Conservation (phyloP, 2,329 filamentous ascomycete species). For the Alternaria ventricosa region DNA sequence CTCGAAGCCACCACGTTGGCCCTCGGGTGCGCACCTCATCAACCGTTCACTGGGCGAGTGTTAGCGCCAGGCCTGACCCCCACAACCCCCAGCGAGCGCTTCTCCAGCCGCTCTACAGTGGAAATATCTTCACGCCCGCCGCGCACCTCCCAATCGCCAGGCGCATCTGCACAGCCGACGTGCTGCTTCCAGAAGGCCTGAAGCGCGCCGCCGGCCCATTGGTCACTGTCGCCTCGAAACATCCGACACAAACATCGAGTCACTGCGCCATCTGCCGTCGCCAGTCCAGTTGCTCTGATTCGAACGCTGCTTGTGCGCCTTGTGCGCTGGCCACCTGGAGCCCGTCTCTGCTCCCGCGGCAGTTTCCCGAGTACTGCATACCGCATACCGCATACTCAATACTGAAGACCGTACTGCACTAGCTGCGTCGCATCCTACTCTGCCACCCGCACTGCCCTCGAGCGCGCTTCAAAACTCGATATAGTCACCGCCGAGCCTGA, state of each 20-base stretch:
- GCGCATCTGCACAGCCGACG: conserved; percentile 13
- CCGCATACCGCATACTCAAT: background rate
- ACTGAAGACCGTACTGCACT: background rate
- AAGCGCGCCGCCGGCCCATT: conserved; percentile 38
- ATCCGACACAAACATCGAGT: conserved; percentile 28
- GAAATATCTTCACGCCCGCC: conserved; percentile 34
- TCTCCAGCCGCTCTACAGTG: conserved; percentile 41
- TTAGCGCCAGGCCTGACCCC: conserved; percentile 44
- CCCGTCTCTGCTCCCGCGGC: conserved; percentile 16
- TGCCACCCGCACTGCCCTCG: conserved; percentile 13
- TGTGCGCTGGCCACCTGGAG: conserved; percentile 30
- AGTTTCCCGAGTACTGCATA: background rate
- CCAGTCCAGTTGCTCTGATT: conserved; percentile 29
- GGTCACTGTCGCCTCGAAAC: conserved; percentile 27
- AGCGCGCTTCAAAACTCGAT: conserved; percentile 5
- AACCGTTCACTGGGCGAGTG: conserved; percentile 45
- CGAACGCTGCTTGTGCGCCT: conserved; percentile 27
- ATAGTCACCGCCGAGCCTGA: conserved; percentile 21
- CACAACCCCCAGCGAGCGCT: conserved; percentile 41
- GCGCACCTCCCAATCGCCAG: conserved; percentile 31
- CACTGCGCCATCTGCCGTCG: conserved; percentile 23
- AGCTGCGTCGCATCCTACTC: conserved; percentile 8
- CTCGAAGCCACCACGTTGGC: conserved; percentile 13
- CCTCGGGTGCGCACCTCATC: conserved; percentile 22
- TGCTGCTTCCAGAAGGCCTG: conserved; percentile 30